Base-by-base conservation (phyloP, 441 rosid genomes). In the Manihot esculenta region DNA sequence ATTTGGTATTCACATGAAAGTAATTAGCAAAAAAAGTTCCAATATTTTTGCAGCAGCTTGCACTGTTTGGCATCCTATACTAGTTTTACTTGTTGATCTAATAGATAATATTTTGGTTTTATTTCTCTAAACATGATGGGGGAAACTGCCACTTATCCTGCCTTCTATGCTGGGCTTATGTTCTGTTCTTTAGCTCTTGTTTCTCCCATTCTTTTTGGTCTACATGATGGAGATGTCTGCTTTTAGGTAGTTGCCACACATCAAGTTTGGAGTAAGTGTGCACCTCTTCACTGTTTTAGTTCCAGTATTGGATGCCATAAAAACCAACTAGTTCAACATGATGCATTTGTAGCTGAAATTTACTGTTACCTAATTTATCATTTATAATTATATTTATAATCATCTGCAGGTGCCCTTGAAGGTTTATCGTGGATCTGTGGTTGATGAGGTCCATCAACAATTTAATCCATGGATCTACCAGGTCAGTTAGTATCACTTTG, bases 401-500 rank as follows among this genome's bases (percentile, higher is more conserved):
- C 42, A 76, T 62, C n/a, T 70, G 74, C 85, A 94, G 98, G 86
- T 89, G 59, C 86, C 88, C 27, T 63, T 88, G 65, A 75, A 80
- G 68, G 86, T 90, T 35, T 62, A 84, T 72, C 86, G 83, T 38
- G 98, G 97, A 72, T 77, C 88, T 7, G 62, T 94, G 45, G 83
- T 90, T 58, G 89, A 94, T 74, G 98, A 94, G 77, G 87, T 94
- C 71, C 89, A 86, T 72, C 98, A 94, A 74, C 87, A 85, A 78
- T 91, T 91, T 74, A 84, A 76, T 81, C 79, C 93, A 24, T 94
- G 97, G 97, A 89, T 94, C 66, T 72, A 88, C 78, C 97, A 91
- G 91, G 96, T 90, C 56, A 66, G 54, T 48, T 48, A 57, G 62
- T 10, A 17, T 7, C 17, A 1, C 23, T 45, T 14, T 54, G 2